Conservation (phyloP, 78 protist species). For the Dictyostelium citrinum region DNA sequence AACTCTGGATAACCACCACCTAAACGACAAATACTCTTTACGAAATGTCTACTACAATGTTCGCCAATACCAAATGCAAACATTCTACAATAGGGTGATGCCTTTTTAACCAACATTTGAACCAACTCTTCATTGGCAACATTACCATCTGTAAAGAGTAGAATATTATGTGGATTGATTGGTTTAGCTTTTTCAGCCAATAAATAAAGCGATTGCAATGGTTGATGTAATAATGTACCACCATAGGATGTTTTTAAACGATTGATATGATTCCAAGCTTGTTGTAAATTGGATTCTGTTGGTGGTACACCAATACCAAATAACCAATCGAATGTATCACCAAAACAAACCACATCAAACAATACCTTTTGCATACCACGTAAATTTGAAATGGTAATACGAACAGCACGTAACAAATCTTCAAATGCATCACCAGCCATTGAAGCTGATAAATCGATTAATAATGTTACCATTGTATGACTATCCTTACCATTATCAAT, state of each 20-base stretch:
- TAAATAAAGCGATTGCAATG: constrained; percentile 36
- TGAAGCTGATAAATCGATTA: constrained; percentile 82
- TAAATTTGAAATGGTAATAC: constrained; percentile 20
- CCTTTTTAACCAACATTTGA: not conserved
- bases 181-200: constrained; percentile 4
- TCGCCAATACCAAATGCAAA: constrained; percentile 69
- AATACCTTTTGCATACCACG: constrained; percentile 7
- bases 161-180: constrained; percentile 19
- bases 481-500: not conserved
- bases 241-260: constrained; percentile 49
- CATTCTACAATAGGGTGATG: constrained; percentile 31
- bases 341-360: constrained; percentile 82
- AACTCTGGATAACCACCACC: constrained; percentile 70
- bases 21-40: constrained; percentile 33
- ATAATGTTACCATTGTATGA: constrained; percentile 30
- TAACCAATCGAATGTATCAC: constrained; percentile 58
- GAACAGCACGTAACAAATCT: constrained; percentile 43
- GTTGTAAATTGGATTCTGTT: constrained; percentile 10
- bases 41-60: constrained; percentile 39
- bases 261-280: constrained; percentile 68
- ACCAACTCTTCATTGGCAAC: constrained; percentile 29
- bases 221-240: constrained; percentile 70
- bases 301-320: constrained; percentile 48
- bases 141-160: constrained; percentile 72
- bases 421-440: constrained; percentile 80